These are phyloP conservation scores for Nevesoporus exiguus DNA, from an alignment of 768 basidiomycete genomes.

Conservation along the genomic window DNA sequence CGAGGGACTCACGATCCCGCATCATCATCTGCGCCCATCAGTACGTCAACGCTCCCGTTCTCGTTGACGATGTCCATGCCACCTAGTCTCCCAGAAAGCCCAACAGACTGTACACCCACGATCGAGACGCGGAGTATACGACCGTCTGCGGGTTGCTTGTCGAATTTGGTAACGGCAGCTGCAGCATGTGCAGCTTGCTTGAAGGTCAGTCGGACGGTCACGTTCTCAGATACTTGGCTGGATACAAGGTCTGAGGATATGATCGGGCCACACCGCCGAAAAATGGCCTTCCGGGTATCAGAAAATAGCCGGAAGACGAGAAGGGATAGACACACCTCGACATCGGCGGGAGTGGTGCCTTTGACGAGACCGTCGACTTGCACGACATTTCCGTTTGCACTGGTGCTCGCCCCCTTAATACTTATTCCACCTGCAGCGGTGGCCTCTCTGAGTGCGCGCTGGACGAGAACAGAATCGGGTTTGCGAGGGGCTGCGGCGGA, in stretches of 20 bases:
- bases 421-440: constrained; percentile 42
- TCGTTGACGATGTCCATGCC: constrained; percentile 46
- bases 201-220: constrained; percentile 70
- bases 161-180: constrained; percentile 67
- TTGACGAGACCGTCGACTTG: constrained; percentile 69
- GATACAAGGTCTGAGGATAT: constrained; percentile 36
- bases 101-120: constrained; percentile 53
- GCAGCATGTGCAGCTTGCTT: constrained; percentile 59
- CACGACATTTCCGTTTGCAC: constrained; percentile 59
- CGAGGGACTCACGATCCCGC: constrained; percentile 49
- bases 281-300: constrained; percentile 51
- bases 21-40: constrained; percentile 49
- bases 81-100: constrained; percentile 56
- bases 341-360: constrained; percentile 81
- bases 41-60: constrained; percentile 42
- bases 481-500: constrained; percentile 45
- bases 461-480: constrained; percentile 51
- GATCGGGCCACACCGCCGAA: constrained; percentile 73
- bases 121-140: constrained; percentile 63
- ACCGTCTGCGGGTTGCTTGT: constrained; percentile 82
- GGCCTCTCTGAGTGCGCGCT: constrained; percentile 65
- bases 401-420: constrained; percentile 66
- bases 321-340: constrained; percentile 37
- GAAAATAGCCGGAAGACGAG: not conserved
- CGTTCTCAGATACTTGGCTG: constrained; percentile 31